Evolutionary conservation across 495 filamentous ascomycete species (phyloP).

Genomic region (Talaromyces wortmannii): DNA sequence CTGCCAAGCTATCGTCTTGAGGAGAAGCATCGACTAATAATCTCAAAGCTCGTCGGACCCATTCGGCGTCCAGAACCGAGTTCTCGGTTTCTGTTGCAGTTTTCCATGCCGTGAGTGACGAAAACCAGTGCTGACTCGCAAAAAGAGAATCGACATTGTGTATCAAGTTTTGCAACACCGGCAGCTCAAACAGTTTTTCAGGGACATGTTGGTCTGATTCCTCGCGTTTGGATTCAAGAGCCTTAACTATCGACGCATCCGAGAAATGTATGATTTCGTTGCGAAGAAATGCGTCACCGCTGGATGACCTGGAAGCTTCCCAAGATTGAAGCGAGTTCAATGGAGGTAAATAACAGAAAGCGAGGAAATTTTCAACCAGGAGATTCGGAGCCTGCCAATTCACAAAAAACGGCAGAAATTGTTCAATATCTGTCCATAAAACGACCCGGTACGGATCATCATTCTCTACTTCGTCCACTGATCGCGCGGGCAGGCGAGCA

Average conservation of each 20-base stretch:
- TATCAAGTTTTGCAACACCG: conserved; percentile 23
- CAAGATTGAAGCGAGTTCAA: conserved; percentile 14
- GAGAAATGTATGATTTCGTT: conserved; percentile 31
- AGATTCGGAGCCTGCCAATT: conserved; percentile 18
- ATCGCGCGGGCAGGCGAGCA: conserved; percentile 57
- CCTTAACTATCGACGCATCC: conserved; percentile 15
- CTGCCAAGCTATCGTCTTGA: conserved; percentile 48
- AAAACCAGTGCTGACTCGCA: conserved; percentile 34
- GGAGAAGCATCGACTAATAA: conserved; percentile 38
- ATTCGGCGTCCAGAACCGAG: conserved; percentile 28
- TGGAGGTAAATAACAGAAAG: conserved; percentile 64
- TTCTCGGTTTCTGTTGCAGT: conserved; percentile 7
- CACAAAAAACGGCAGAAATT: conserved; percentile 51
- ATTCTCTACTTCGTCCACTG: conserved; percentile 54
- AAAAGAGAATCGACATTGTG: conserved; percentile 33
- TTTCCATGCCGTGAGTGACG: conserved; percentile 26
- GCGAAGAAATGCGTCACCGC: conserved; percentile 35
- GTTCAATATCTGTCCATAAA: conserved; percentile 68
- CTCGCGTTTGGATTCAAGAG: conserved; percentile 10
- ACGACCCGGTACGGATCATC: conserved; percentile 77
- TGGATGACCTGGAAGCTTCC: conserved; percentile 24
- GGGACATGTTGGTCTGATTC: background rate
- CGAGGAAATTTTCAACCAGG: conserved; percentile 59
- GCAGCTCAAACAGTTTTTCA: conserved; percentile 5
- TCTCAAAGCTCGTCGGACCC: conserved; percentile 47